These are phyloP conservation scores for Reticulascus tulasneorum DNA, from an alignment of 2,329 filamentous ascomycete species.

Conservation along the genomic window DNA sequence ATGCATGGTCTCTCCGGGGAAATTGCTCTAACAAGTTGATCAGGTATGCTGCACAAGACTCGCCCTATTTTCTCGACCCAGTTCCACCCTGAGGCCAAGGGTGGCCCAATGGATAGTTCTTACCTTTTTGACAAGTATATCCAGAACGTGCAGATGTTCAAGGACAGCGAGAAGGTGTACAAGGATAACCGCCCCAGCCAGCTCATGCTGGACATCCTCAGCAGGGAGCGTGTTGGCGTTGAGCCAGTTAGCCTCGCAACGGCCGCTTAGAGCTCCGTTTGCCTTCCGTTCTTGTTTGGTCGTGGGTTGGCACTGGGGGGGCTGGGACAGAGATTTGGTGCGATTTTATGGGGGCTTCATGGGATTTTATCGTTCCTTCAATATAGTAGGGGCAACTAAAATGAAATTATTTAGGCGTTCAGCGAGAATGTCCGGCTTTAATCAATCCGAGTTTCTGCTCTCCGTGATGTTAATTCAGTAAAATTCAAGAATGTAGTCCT, in stretches of 20 bases:
- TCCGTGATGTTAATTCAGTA: too few species aligned
- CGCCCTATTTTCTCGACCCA: slow-evolving; percentile 97
- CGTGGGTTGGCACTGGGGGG: neutral
- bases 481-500: too few species aligned
- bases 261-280: slow-evolving; percentile 41
- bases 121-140: slow-evolving; percentile 98
- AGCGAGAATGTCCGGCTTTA: too few species aligned
- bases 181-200: slow-evolving; percentile 86
- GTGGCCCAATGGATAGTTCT: slow-evolving; percentile 89
- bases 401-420: too few species aligned
- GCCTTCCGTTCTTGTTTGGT: slow-evolving; percentile 1
- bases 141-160: slow-evolving; percentile 84
- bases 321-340: neutral
- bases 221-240: slow-evolving; percentile 93
- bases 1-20: too few species aligned
- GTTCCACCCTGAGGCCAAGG: slow-evolving; percentile 98
- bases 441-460: neutral
- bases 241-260: slow-evolving; percentile 59
- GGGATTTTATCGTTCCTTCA: neutral
- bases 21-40: neutral
- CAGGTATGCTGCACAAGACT: slow-evolving; percentile 86
- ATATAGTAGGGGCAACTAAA: neutral
- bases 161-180: slow-evolving; percentile 72
- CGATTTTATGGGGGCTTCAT: too few species aligned
- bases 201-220: slow-evolving; percentile 83